These are phyloP conservation scores for Chenopodium berlandieri DNA, from an alignment of 148 eudicot genomes.

Conservation along the genomic window DNA sequence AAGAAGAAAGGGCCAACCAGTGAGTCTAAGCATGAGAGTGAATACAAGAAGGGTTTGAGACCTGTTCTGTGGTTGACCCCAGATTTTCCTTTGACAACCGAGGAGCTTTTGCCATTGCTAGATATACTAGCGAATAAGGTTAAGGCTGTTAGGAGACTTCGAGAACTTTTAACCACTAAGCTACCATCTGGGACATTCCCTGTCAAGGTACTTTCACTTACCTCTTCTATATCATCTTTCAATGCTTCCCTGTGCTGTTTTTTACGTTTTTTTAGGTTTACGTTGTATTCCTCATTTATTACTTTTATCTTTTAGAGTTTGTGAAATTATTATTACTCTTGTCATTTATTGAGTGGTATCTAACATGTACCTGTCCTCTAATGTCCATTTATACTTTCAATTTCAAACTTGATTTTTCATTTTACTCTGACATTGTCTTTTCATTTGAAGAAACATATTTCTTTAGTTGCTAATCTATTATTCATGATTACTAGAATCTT, in stretches of 20 bases:
- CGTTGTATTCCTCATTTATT: neutral
- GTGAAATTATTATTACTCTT: neutral
- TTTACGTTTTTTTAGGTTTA: neutral
- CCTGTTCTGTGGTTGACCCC: constrained; percentile 92
- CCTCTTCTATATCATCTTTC: neutral
- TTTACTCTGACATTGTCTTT: neutral
- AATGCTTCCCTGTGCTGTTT: neutral
- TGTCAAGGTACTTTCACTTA: constrained; percentile 59
- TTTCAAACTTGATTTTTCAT: no score
- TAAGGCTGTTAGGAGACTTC: constrained; percentile 81
- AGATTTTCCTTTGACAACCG: constrained; percentile 83
- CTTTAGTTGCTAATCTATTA: neutral
- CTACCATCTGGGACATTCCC: constrained; percentile 92
- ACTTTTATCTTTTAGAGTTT: neutral
- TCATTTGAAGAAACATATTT: neutral
- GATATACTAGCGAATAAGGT: constrained; percentile 97
- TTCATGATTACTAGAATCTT: neutral
- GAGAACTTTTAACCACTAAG: constrained; percentile 91
- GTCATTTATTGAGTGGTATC: neutral
- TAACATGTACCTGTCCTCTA: neutral
- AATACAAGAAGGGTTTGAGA: constrained; percentile 81
- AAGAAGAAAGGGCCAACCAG: constrained; percentile 63
- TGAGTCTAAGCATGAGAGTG: constrained; percentile 74
- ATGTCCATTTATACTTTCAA: neutral
- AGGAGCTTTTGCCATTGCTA: constrained; percentile 88